Conservation (phyloP, 352 stramenopile genomes). For the Globisporangium cederbergense region DNA sequence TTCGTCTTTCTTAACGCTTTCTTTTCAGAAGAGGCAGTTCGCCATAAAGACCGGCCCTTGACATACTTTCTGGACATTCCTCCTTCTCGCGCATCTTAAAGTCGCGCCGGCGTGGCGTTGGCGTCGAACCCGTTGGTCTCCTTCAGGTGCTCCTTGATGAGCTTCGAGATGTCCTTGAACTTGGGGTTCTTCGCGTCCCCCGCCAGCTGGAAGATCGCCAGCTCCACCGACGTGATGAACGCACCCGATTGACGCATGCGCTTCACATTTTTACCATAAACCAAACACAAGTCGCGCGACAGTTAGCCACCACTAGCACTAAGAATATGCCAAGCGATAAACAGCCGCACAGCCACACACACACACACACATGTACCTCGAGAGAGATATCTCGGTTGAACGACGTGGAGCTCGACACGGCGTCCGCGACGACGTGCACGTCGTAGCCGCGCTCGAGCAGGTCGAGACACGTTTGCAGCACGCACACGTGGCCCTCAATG, state of each 20-base stretch:
- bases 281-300: background rate
- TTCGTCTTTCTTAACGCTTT: no score
- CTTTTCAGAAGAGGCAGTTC: no score
- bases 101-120: slow-evolving; percentile 6
- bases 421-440: slow-evolving; percentile 96
- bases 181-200: slow-evolving; percentile 87
- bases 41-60: no score
- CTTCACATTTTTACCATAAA: slow-evolving; percentile 21
- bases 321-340: no score
- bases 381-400: slow-evolving; percentile 93
- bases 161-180: slow-evolving; percentile 92
- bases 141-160: slow-evolving; percentile 93
- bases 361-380: slow-evolving; percentile 30
- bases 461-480: slow-evolving; percentile 96
- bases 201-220: slow-evolving; percentile 94
- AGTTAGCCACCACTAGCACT: background rate
- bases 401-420: slow-evolving; percentile 86
- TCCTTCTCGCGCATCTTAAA: slow-evolving; percentile 2
- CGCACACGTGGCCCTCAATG: slow-evolving; percentile 95
- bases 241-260: slow-evolving; percentile 92
- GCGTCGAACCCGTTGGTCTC: slow-evolving; percentile 55
- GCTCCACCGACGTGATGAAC: slow-evolving; percentile 95
- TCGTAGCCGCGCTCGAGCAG: slow-evolving; percentile 94
- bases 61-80: no score
- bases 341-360: background rate